Base-by-base conservation (phyloP, 306 rosid genomes). In the Dryas drummondii region DNA sequence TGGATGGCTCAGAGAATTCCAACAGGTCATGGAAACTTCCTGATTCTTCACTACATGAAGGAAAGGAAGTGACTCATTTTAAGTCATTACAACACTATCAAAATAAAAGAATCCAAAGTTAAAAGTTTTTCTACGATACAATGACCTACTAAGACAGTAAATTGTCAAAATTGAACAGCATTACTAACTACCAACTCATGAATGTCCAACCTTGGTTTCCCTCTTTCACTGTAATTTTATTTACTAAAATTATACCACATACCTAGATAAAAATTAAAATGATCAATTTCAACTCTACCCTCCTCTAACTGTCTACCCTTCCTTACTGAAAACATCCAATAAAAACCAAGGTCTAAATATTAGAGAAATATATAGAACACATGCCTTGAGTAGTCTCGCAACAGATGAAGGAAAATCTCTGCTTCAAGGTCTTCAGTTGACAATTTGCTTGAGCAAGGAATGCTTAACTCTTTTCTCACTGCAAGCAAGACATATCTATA, bases 321-420 rank as follows among this genome's bases (percentile, higher is more conserved):
- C 49, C 47, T 14, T 61, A 14, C 19, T 4, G 2, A 5, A 55
- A 7, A 55, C 27, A 55, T 16, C 9, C 60, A 12, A 45, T 10
- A 54, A 45, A 63, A 17, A 71, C 17, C 15, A 47, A 42, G 63
- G 56, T 45, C 6, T 19, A 68, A 53, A 47, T 48, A 55, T 44
- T 37, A 72, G 11, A 54, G 19, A 59, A 59, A 51, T 63, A 4
- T 46, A 37, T 47, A 67, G 16, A 37, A 41, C 45, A 84, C 73
- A 66, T 80, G 87, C 98, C 90, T 77, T 67, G 90, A 72, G 74
- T 67, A 75, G 52, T 76, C 87, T 82, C 86, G 91, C 82, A 94
- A 81, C n/a, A 92, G 77, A 82, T 90, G 87, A 82, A 94, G 99
- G 81, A 94, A 92, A 64, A 94, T 88, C 87, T 94, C 97, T 12